Conservation (phyloP, 192 early-diverging fungal species). For the Rhizophlyctis rosea region DNA sequence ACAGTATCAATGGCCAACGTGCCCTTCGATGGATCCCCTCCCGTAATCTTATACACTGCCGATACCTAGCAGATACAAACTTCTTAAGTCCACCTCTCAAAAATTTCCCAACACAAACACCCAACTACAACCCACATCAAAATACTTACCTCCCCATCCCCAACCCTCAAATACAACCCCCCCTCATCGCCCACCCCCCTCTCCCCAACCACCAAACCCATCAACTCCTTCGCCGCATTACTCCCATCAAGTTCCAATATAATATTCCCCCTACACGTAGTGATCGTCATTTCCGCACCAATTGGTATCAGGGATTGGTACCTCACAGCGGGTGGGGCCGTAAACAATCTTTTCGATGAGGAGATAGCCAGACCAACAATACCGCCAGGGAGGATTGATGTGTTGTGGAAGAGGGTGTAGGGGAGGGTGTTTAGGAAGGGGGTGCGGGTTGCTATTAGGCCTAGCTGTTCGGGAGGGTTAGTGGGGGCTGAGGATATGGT, state of each 20-base stretch:
- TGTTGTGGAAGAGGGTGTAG: slow-evolving; percentile 35
- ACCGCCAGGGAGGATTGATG: slow-evolving; percentile 24
- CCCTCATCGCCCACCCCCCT: slow-evolving; percentile 17
- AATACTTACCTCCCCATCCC: slow-evolving; percentile 6
- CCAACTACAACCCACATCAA: not conserved
- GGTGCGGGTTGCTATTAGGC: slow-evolving; percentile 32
- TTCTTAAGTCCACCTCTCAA: too few species aligned
- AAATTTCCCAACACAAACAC: too few species aligned
- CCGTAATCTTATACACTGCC: slow-evolving; percentile 32
- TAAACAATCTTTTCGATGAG: not conserved
- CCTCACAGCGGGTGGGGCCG: not conserved
- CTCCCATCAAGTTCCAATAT: slow-evolving; percentile 24
- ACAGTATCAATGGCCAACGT: slow-evolving; percentile 37
- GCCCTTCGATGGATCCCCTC: slow-evolving; percentile 42
- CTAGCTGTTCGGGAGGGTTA: slow-evolving; percentile 6
- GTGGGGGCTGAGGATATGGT: not conserved
- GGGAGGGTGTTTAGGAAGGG: slow-evolving; percentile 35
- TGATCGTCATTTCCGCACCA: slow-evolving; percentile 29
- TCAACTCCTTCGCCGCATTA: slow-evolving; percentile 30
- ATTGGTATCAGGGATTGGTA: slow-evolving; percentile 13
- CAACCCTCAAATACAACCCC: slow-evolving; percentile 24
- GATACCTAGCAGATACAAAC: slow-evolving; percentile 3
- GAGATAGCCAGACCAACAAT: slow-evolving; percentile 21
- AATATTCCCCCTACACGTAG: slow-evolving; percentile 38
- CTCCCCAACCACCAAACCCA: slow-evolving; percentile 19